These are phyloP conservation scores for Exsudoporus frostii DNA, from an alignment of 768 basidiomycete species.

Conservation along the genomic window DNA sequence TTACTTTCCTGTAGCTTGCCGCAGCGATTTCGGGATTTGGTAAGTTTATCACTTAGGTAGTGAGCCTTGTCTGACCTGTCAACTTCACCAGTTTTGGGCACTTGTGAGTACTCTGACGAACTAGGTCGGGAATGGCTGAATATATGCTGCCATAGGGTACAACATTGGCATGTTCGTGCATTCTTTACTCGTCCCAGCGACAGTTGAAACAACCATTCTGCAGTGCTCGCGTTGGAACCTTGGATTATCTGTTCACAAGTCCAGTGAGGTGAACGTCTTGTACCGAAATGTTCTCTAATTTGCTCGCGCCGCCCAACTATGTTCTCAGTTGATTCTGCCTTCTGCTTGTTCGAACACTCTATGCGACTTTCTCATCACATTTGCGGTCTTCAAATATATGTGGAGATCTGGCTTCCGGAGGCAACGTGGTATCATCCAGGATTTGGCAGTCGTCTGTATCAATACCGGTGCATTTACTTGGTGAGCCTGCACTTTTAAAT, in stretches of 20 bases:
- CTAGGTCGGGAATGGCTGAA: background rate
- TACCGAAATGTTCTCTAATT: background rate
- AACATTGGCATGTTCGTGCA: background rate
- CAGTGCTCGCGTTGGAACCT: constrained; percentile 2
- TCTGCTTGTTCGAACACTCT: background rate
- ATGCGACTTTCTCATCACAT: constrained; percentile 6
- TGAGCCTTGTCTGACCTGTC: background rate
- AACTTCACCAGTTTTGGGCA: constrained; percentile 1
- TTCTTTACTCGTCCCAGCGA: background rate
- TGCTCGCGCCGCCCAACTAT: too few species aligned
- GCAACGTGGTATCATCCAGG: constrained; percentile 1
- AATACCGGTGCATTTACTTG: constrained; percentile 13
- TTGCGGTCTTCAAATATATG: constrained; percentile 11
- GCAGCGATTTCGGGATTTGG: background rate
- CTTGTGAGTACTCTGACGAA: constrained; percentile 3
- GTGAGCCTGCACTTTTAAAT: background rate
- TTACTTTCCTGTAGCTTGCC: background rate
- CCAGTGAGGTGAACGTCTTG: constrained; percentile 2
- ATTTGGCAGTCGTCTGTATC: constrained; percentile 13
- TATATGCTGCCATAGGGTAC: background rate
- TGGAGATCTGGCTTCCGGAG: constrained; percentile 16
- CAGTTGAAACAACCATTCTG: background rate
- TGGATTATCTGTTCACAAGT: background rate
- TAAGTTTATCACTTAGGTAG: background rate
- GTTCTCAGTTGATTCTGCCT: constrained; percentile 1